Base-by-base conservation (phyloP, 371 early-diverging fungal species). In the Mucor racemosus region DNA sequence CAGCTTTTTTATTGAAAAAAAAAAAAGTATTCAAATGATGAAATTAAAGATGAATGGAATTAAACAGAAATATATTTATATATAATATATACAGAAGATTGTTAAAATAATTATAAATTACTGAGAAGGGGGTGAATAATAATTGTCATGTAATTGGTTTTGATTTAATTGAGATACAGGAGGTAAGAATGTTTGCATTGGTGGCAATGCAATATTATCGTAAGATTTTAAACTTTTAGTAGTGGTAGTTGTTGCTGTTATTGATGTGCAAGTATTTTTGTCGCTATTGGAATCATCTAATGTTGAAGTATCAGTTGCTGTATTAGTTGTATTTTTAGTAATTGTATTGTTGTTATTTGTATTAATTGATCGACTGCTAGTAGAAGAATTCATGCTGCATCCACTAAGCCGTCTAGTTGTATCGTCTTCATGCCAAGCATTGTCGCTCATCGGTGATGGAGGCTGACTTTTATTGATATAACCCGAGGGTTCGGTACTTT, bases 401-500 rank as follows among this genome's bases (percentile, higher is more conserved):
- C 17, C 41, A 46, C 61, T 60, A 7, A 44, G 58, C 58, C 66
- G 35, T 35, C 50, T 46, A 9, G 8, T 39, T 21, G 35, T 48
- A 57, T 36, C 56, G 7, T 36, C 36, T 35, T 56, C 35, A 2
- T n/a, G 36, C 17, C 10, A 34, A 35, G 56, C 9, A 36, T 19
- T 56, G 15, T 40, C 54, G 19, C 53, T 57, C 17, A 53, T 26
- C 19, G 62, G 68, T 21, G 68, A 62, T 13, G 48, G 19, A 17
- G 68, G 33, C 41, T 67, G 67, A 21, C 62, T 67, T 55, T 62
- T 67, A 39, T 41, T 44, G 31, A 34, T n/a, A 55, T 67, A 67
- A 48, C 36, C 48, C 34, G 62, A 55, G 44, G 68, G 62, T 34
- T 62, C 58, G 40, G 68, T 68, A 15, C 35, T 68, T 39, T 42